Evolutionary conservation across 345 rosid genomes (phyloP).

Genomic region (Brassica rapa): DNA sequence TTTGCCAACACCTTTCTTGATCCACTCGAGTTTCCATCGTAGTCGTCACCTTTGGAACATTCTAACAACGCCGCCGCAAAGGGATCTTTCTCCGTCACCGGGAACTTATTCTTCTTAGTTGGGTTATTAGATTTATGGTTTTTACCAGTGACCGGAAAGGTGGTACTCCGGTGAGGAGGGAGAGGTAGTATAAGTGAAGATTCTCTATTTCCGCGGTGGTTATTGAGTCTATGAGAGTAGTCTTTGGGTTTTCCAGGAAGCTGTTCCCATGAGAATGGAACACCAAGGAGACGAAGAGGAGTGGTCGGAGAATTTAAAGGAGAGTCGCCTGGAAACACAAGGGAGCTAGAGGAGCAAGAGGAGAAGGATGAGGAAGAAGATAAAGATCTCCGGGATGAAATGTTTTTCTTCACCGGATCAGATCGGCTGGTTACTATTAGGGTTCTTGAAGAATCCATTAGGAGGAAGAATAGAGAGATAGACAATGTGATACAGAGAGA

Average conservation of each 20-base stretch:
- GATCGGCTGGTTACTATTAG: conserved; percentile 14
- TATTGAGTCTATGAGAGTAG: conserved; percentile 25
- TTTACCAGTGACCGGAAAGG: conserved; percentile 41
- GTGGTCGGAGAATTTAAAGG: conserved; percentile 58
- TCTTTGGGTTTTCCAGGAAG: conserved; percentile 89
- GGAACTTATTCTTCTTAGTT: conserved; percentile 10
- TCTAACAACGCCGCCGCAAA: conserved; percentile 72
- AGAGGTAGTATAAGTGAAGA: conserved; percentile 51
- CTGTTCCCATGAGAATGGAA: conserved; percentile 94
- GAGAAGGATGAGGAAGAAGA: conserved; percentile 41
- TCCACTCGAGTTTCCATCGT: conserved; percentile 19
- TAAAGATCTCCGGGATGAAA: conserved; percentile 36
- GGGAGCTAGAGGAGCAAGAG: conserved; percentile 38
- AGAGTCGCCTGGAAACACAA: conserved; percentile 46
- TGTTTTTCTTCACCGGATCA: conserved; percentile 13
- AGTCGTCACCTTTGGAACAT: conserved; percentile 62
- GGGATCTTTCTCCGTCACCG: conserved; percentile 59
- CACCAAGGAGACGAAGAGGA: conserved; percentile 60
- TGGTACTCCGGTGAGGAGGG: conserved; percentile 52
- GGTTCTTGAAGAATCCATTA: conserved; percentile 37
- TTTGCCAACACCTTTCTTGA: conserved; percentile 26
- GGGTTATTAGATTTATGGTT: background rate
- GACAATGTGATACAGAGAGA: conserved; percentile 24
- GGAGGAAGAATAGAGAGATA: background rate
- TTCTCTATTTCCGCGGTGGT: conserved; percentile 43